Base-by-base conservation (phyloP, 1,139 yeast species). In the Saccharomyces pastorianus region DNA sequence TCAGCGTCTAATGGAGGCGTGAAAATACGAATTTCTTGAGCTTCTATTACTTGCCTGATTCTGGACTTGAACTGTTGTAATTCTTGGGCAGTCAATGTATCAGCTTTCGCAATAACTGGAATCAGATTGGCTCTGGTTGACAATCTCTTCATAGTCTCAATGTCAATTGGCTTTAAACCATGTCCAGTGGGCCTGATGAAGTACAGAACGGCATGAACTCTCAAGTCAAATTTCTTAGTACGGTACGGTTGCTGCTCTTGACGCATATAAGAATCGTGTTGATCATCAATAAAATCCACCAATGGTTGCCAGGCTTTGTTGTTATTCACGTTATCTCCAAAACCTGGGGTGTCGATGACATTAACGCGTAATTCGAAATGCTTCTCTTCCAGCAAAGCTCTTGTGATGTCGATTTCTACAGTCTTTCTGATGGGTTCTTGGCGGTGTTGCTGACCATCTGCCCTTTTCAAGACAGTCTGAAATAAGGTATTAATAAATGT, bases 141-240 rank as follows among this genome's bases (percentile, higher is more conserved):
- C 56, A 95, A 78, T 63, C 87, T 82, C 72, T 87, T 86, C 96
- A 93, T 88, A 51, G 90, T 87, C 73, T 88, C 96, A 63, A 93
- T 87, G 72, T 93, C 99, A 64, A 93, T 77, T 2, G 99, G 98
- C 73, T 89, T 90, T 64, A 93, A 78, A 47, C 95, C 83, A 71
- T 91, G 97, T 48, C 98, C 99, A 1, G 97, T 88, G 55, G 99
- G 99, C 65, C 96, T 84, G 63, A 93, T 88, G 70, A 93, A 93
- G 74, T 93, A 93, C 58, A 93, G 78, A 71, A 96, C 91, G 3
- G 96, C 98, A 68, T 93, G 98, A 38, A 93, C 98, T 63, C 99
- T 81, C 71, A 90, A 76, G 72, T 95, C 99, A 65, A 83, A 85
- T 67, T 78, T 82, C 56, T 76, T 77, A 4, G 59, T 64, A 71